Evolutionary conservation across 139 green algal species (phyloP), one percentile per base, ranked within the genome.

Genomic region (Auxenochlorella protothecoides): DNA sequence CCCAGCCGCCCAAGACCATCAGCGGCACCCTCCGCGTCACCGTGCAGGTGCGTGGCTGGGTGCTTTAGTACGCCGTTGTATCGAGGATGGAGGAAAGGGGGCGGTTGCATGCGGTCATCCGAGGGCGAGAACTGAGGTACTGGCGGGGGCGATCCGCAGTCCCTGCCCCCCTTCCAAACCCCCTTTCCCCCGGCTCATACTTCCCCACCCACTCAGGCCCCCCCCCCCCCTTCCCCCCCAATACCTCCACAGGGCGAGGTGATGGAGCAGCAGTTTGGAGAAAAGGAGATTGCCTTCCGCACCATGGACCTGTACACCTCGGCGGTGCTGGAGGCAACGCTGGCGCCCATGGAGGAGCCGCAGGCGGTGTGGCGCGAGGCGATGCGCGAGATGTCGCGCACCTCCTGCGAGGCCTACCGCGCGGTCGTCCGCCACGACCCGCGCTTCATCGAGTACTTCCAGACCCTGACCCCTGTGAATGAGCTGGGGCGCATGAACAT

Each of bases 401-500:
- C 79, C 3, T 89, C 89, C 13, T 93, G 85, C 66, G 81, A 77
- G 4, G 79, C 84, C 27, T 94, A 92, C 84, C 75, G 89, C 7
- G 60, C 72, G 8, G 84, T 89, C 60, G 82, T 89, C 70, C 80
- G 82, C 4, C 69, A 71, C 6, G 71, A 87, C 79, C n/a, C 61
- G 8, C 72, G 86, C 60, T 98, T 98, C 78, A 85, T 96, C 16
- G 77, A 81, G 53, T 98, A 96, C 84, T 98, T 98, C 81, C 84
- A 87, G 70, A 66, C 89, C 4, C 86, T 86, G 57, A 98, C 93
- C 9, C 93, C 93, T 14, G 93, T 97, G 71, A 86, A 81, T 27
- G 94, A 99, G 86, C 87, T 98, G 62, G 91, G 88, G 5, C 90
- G 91, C 82, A 90, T 99, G 71, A 98, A 98, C 86, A 98, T 98